Evolutionary conservation across 2,329 filamentous ascomycete species (phyloP).

Genomic region (Aspergillus hiratsukae): DNA sequence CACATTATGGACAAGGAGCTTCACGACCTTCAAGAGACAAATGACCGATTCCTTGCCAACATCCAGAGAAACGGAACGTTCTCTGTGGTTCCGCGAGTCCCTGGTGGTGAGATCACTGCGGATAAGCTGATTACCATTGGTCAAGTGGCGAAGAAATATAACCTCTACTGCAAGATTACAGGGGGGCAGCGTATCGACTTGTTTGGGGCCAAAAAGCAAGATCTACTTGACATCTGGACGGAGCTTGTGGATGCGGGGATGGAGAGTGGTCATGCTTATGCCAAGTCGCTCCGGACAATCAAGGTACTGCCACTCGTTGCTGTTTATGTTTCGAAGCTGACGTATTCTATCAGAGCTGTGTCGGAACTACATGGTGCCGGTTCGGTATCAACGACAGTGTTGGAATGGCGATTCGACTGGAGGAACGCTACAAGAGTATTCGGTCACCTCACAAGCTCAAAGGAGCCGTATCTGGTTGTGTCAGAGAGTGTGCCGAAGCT

Average conservation of each 20-base stretch:
- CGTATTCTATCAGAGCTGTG: slow-evolving; percentile 59
- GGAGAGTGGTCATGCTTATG: slow-evolving; percentile 88
- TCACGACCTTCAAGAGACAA: slow-evolving; percentile 81
- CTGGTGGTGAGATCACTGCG: slow-evolving; percentile 81
- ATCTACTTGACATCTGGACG: slow-evolving; percentile 77
- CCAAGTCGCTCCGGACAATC: slow-evolving; percentile 81
- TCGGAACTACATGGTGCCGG: slow-evolving; percentile 86
- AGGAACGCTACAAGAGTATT: slow-evolving; percentile 89
- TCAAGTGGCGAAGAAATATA: slow-evolving; percentile 76
- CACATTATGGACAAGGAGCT: slow-evolving; percentile 69
- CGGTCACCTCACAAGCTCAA: slow-evolving; percentile 89
- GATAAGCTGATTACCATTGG: slow-evolving; percentile 81
- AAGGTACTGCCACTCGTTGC: slow-evolving; percentile 47
- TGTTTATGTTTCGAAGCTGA: slow-evolving; percentile 1
- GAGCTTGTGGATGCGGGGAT: slow-evolving; percentile 76
- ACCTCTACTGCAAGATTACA: slow-evolving; percentile 86
- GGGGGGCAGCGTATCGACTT: slow-evolving; percentile 88
- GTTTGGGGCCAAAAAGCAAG: slow-evolving; percentile 86
- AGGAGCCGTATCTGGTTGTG: slow-evolving; percentile 82
- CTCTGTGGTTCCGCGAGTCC: slow-evolving; percentile 77
- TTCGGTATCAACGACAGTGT: slow-evolving; percentile 88
- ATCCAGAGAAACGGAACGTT: slow-evolving; percentile 91
- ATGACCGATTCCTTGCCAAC: slow-evolving; percentile 82
- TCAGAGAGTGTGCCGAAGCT: slow-evolving; percentile 88
- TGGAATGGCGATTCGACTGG: slow-evolving; percentile 80